Evolutionary conservation across 2,329 filamentous ascomycete genomes (phyloP).

Genomic region (Elsinoe arachidis): DNA sequence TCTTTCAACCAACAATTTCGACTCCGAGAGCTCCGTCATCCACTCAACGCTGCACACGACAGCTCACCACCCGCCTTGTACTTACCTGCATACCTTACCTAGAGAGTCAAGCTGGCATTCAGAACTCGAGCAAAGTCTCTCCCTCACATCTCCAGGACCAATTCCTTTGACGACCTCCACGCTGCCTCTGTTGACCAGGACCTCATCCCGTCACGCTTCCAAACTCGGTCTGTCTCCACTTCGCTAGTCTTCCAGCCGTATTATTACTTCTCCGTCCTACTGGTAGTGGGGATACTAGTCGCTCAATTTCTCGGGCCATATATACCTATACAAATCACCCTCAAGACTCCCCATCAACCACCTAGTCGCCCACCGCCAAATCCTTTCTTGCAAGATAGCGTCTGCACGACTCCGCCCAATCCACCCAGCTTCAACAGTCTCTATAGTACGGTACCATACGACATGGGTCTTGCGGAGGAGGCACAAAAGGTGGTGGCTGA

Average conservation of each 20-base stretch:
- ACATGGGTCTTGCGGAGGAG: slow-evolving; percentile 53
- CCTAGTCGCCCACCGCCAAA: slow-evolving; percentile 20
- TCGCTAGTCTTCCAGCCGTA: background rate
- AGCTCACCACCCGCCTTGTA: background rate
- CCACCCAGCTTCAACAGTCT: slow-evolving; percentile 17
- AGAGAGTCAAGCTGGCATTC: slow-evolving; percentile 12
- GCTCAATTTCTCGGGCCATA: slow-evolving; percentile 4
- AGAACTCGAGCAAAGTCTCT: slow-evolving; percentile 10
- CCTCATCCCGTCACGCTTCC: slow-evolving; percentile 14
- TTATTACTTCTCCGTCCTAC: slow-evolving; percentile 9
- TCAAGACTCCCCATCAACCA: background rate
- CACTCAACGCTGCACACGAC: background rate
- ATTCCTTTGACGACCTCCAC: slow-evolving; percentile 16
- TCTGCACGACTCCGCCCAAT: slow-evolving; percentile 25
- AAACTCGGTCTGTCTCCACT: slow-evolving; percentile 1
- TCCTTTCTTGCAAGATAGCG: slow-evolving; percentile 28
- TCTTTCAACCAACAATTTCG: slow-evolving; percentile 10
- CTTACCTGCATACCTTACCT: background rate
- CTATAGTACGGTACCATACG: slow-evolving; percentile 25
- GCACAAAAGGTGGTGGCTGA: slow-evolving; percentile 71
- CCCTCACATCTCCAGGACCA: slow-evolving; percentile 17
- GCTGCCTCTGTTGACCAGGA: slow-evolving; percentile 17
- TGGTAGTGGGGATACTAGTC: slow-evolving; percentile 3
- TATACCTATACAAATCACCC: slow-evolving; percentile 19
- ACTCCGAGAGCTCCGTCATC: background rate